Evolutionary conservation across 2,329 filamentous ascomycete genomes (phyloP), one percentile per base, ranked within the genome.

Genomic region (Colletotrichum tamarilloi): DNA sequence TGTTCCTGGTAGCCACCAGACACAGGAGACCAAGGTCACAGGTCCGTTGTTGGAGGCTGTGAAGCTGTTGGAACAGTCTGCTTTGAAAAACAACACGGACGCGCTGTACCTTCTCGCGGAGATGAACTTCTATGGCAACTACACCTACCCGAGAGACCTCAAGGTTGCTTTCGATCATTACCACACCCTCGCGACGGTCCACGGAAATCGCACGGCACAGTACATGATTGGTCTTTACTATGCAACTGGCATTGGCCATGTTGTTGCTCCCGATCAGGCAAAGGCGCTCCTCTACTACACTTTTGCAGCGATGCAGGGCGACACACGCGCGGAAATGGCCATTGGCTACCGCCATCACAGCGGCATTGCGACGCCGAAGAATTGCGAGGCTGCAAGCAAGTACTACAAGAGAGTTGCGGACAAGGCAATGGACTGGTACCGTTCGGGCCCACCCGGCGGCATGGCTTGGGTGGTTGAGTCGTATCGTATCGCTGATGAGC

Each of bases 161-260:
- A 87, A 89, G 38, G 87, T 90, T 60, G 94, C 97, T 0, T 98
- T 97, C 80, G 87, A 89, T 76, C 90, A 94, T 84, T 99, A 98
- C 82, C 87, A 93, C 75, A 88, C 92, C 74, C 88, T 99, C 67
- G 94, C 96, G 3, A 87, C 88, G 22, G 82, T 92, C 72, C 90
- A 93, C 76, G 97, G 96, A 57, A 98, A 99, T 82, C 93, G 91
- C 76, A 97, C 96, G 14, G 97, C 97, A 1, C 95, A 98, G 81
- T 93, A 97, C 83, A 98, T 99, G 96, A 81, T 98, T 59, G 97
- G 94, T 0, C 91, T 99, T 77, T 97, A 98, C 89, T 96, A 99
- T 83, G 95, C 95, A 46, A 99, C 97, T 0, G 97, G 97, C 0
- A 88, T 99, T 71, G 95, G 94, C 19, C 91, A 91, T 38, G 92